A percentile compares a stretch with the other conserved stretches of the same genome.
Conservation (phyloP, 306 rosid species). For the Sechiopsis laciniata region DNA sequence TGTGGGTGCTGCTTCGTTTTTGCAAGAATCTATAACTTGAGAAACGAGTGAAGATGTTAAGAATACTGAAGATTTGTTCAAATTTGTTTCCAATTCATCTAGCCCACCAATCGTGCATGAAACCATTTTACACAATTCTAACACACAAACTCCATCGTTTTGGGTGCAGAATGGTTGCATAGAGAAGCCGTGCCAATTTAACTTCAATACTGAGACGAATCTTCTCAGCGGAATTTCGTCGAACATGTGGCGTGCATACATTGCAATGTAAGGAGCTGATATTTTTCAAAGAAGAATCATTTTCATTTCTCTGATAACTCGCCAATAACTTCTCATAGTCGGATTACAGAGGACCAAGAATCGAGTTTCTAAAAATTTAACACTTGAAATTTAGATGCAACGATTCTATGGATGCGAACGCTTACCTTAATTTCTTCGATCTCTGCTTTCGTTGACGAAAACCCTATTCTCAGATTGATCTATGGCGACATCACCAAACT, state of each 20-base stretch:
- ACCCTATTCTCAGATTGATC: not conserved
- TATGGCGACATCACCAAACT: not conserved
- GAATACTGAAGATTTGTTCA: conserved; percentile 32
- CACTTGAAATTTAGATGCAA: not conserved
- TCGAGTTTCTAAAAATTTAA: not conserved
- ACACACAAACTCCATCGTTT: conserved; percentile 25
- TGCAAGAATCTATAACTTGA: conserved; percentile 57
- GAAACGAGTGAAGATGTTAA: conserved; percentile 56
- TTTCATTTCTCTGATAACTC: not conserved
- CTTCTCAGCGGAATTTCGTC: conserved; percentile 39
- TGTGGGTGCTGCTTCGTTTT: conserved; percentile 60
- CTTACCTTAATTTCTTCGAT: not conserved
- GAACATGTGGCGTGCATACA: conserved; percentile 38
- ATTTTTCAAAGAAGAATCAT: too few species aligned
- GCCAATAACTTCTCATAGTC: not conserved
- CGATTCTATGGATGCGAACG: not conserved
- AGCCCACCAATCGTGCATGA: conserved; percentile 54
- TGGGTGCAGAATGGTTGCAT: conserved; percentile 16
- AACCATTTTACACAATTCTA: conserved; percentile 46
- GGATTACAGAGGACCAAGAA: not conserved
- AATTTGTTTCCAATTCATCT: conserved; percentile 56
- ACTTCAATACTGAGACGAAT: conserved; percentile 31
- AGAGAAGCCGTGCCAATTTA: conserved; percentile 31
- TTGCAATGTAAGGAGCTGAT: not conserved
- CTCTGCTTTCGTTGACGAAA: not conserved